Evolutionary conservation across 352 stramenopile genomes (phyloP).

Genomic region (Thraustotheca clavata): DNA sequence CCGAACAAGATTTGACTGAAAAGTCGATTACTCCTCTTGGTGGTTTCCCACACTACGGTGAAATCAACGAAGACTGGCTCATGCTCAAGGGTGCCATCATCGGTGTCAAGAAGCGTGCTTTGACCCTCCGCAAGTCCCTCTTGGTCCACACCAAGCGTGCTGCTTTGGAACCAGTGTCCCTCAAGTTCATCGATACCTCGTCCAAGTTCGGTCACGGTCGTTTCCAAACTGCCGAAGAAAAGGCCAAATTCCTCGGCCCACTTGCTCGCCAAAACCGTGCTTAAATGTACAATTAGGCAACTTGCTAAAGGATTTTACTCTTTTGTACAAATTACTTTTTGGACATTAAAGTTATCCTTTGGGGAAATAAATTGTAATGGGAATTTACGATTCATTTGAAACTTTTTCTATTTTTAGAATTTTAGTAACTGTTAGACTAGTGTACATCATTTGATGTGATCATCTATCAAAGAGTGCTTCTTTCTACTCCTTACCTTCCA

Average conservation of each 20-base stretch:
- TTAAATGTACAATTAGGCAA: constrained; percentile 34
- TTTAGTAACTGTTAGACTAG: neutral
- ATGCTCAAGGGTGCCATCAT: constrained; percentile 99
- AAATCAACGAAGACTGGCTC: constrained; percentile 99
- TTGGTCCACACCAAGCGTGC: constrained; percentile 95
- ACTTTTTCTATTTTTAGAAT: neutral
- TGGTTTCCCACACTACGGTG: constrained; percentile 99
- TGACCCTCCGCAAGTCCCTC: constrained; percentile 98
- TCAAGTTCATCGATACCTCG: constrained; percentile 95
- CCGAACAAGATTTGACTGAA: constrained; percentile 98
- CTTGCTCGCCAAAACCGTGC: constrained; percentile 88
- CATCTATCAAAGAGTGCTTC: neutral
- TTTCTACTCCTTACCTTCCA: neutral
- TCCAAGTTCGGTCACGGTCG: constrained; percentile 99
- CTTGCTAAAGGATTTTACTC: neutral
- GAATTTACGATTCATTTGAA: constrained; percentile 8
- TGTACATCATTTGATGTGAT: neutral
- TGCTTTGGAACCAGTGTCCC: constrained; percentile 95
- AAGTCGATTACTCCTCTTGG: constrained; percentile 99
- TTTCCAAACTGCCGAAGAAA: constrained; percentile 99
- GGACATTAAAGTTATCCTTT: neutral
- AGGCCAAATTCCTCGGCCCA: constrained; percentile 98
- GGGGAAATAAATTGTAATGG: constrained; percentile 11
- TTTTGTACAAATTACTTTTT: neutral
- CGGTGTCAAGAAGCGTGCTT: constrained; percentile 97